A percentile compares a stretch with the other conserved stretches of the same genome.
These are phyloP conservation scores for Purshia tridentata DNA, from an alignment of 306 rosid genomes.

Conservation along the genomic window DNA sequence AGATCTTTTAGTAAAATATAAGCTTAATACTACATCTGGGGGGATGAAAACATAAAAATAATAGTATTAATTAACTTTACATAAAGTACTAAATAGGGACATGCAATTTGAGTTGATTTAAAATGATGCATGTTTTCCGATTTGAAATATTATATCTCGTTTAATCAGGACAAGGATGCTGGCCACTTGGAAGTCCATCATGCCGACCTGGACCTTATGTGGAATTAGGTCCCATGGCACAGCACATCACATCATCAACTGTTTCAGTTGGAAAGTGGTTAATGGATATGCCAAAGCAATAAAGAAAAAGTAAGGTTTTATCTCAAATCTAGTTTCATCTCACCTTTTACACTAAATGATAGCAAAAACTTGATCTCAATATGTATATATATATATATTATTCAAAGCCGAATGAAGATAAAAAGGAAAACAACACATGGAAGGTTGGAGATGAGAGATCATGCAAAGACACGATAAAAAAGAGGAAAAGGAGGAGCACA, in stretches of 20 bases:
- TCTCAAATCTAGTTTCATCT: constrained; percentile 38
- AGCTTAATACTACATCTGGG: no score
- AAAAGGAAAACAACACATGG: constrained; percentile 12
- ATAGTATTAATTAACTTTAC: no score
- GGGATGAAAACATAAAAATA: no score
- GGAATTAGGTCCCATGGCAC: constrained; percentile 54
- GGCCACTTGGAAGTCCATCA: constrained; percentile 59
- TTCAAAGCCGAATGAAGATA: constrained; percentile 24
- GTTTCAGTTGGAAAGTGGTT: constrained; percentile 53
- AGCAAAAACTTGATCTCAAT: not conserved
- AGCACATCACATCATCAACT: constrained; percentile 59
- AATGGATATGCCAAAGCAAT: constrained; percentile 33
- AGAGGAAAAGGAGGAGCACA: not conserved
- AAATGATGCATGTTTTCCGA: not conserved
- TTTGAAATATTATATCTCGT: constrained; percentile 11
- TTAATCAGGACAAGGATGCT: constrained; percentile 32
- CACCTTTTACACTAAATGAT: constrained; percentile 14
- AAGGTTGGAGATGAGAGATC: constrained; percentile 3
- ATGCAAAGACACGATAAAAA: constrained; percentile 13
- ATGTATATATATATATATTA: no score
- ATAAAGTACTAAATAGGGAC: no score
- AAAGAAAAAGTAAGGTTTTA: constrained; percentile 25
- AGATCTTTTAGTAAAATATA: no score
- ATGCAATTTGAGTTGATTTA: not conserved
- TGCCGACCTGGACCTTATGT: constrained; percentile 59